Evolutionary conservation across 1,284 basidiomycete species (phyloP).

Genomic region (Ceratobasidium sp.): DNA sequence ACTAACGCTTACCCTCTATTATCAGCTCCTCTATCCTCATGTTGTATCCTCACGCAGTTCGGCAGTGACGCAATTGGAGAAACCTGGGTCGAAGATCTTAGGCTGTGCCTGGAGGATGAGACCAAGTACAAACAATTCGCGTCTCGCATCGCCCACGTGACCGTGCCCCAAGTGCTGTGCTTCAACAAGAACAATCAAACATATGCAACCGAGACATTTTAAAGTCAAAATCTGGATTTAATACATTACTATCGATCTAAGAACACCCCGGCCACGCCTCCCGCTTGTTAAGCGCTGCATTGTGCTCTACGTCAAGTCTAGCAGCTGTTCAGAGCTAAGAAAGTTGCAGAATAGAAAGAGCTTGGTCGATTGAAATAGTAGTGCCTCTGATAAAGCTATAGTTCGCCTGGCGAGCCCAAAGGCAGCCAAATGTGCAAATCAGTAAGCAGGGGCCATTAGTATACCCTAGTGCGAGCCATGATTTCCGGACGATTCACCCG

Average conservation of each 20-base stretch:
- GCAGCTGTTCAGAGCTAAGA: too few relatives aligned
- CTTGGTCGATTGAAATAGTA: too few relatives aligned
- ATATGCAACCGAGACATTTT: background rate
- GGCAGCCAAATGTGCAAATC: too few relatives aligned
- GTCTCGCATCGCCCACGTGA: slow-evolving; percentile 15
- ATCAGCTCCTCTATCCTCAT: slow-evolving; percentile 86
- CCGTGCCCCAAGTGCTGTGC: slow-evolving; percentile 12
- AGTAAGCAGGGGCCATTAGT: too few relatives aligned
- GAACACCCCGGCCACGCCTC: background rate
- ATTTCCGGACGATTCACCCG: too few relatives aligned
- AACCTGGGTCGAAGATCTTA: background rate
- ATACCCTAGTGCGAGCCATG: too few relatives aligned
- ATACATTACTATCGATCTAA: background rate
- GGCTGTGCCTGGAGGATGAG: slow-evolving; percentile 2
- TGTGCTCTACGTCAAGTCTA: too few relatives aligned
- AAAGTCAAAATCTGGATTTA: background rate
- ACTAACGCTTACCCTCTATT: slow-evolving; percentile 66
- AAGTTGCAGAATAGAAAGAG: too few relatives aligned
- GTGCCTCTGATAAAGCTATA: too few relatives aligned
- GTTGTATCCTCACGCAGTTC: background rate
- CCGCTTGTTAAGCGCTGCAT: too few relatives aligned
- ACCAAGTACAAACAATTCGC: slow-evolving; percentile 33
- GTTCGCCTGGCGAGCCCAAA: too few relatives aligned
- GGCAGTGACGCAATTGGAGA: background rate
- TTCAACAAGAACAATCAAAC: background rate